Percentiles rank a stretch among this genome's conserved stretches.
Conservation (phyloP, 2,329 filamentous ascomycete genomes). For the Daldinia eschscholtzii region DNA sequence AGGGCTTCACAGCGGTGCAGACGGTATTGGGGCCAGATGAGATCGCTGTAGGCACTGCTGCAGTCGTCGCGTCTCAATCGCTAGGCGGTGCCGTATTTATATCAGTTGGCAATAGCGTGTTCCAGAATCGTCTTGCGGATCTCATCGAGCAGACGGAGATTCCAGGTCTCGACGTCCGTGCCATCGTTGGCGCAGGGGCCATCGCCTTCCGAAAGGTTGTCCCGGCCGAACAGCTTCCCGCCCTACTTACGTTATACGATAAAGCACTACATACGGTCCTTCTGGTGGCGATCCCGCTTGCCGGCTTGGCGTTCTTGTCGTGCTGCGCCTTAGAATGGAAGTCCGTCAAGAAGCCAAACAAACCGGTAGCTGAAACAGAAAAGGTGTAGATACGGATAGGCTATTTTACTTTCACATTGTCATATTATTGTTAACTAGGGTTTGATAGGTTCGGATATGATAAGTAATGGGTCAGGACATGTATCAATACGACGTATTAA, state of each 20-base stretch:
- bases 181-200: constrained; percentile 44
- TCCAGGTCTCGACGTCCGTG: constrained; percentile 38
- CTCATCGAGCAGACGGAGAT: constrained; percentile 35
- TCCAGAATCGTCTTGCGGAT: constrained; percentile 53
- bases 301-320: constrained; percentile 42
- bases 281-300: constrained; percentile 42
- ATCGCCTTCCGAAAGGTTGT: constrained; percentile 46
- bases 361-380: constrained; percentile 16
- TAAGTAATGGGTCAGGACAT: constrained; percentile 7
- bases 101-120: constrained; percentile 60
- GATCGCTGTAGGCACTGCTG: constrained; percentile 58
- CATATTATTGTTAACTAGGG: not conserved
- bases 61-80: constrained; percentile 58
- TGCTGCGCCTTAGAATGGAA: constrained; percentile 47
- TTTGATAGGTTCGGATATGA: not conserved
- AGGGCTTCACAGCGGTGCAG: constrained; percentile 57
- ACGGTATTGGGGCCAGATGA: constrained; percentile 56
- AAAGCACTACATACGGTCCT: constrained; percentile 45
- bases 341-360: constrained; percentile 42
- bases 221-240: constrained; percentile 35
- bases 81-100: constrained; percentile 62
- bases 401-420: not conserved
- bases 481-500: constrained; percentile 5
- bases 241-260: constrained; percentile 36
- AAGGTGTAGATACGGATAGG: constrained; percentile 24